Percentiles rank a stretch among this genome's conserved stretches.
These are phyloP conservation scores for Podospora anserina DNA, from an alignment of 495 filamentous ascomycete genomes.

Conservation along the genomic window DNA sequence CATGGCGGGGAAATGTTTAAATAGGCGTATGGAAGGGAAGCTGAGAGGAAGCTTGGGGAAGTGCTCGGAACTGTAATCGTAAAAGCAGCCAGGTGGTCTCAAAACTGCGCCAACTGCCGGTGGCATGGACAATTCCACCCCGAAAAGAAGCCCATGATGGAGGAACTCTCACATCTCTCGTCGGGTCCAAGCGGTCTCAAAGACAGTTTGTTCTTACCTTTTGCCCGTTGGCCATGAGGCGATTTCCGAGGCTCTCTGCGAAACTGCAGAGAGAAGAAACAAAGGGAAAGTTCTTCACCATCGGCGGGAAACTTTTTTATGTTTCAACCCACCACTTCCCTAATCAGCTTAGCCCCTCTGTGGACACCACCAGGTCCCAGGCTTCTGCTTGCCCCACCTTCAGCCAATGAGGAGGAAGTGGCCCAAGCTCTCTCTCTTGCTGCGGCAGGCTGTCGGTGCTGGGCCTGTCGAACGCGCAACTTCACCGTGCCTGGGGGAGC, in stretches of 20 bases:
- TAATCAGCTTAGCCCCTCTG: conserved; percentile 5
- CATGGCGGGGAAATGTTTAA: not conserved
- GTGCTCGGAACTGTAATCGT: conserved; percentile 6
- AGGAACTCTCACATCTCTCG: not conserved
- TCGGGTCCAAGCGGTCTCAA: not conserved
- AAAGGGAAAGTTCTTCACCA: not conserved
- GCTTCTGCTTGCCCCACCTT: not conserved
- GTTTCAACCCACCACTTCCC: conserved; percentile 11
- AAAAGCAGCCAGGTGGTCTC: conserved; percentile 13
- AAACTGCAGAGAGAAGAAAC: not conserved
- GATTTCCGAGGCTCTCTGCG: not conserved
- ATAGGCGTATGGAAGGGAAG: not conserved
- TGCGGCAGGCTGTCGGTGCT: conserved; percentile 7
- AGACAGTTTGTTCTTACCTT: conserved; percentile 7
- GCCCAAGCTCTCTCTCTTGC: conserved; percentile 29
- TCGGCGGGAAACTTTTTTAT: not conserved
- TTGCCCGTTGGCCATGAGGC: conserved; percentile 3
- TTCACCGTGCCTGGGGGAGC: conserved; percentile 28
- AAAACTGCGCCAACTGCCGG: conserved; percentile 16
- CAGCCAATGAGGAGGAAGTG: conserved; percentile 22
- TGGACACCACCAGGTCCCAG: not conserved
- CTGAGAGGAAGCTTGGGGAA: conserved; percentile 4
- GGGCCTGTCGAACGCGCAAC: conserved; percentile 35
- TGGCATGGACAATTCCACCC: conserved; percentile 13
- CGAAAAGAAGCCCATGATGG: not conserved